These are phyloP conservation scores for Rhodotorula diobovata DNA, from an alignment of 768 basidiomycete genomes.

Conservation along the genomic window DNA sequence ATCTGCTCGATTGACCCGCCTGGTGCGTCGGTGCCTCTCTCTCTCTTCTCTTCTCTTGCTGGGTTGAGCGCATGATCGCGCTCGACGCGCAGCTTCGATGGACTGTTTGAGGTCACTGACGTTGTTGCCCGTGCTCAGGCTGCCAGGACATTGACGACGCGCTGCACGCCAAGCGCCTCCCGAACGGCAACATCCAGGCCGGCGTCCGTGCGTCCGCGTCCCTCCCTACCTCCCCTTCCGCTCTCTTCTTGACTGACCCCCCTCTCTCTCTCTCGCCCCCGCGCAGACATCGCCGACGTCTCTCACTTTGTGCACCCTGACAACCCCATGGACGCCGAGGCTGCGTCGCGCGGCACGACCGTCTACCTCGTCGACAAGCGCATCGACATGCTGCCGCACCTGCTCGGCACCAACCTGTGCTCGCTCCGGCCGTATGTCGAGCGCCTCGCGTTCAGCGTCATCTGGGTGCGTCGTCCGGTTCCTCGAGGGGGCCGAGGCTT, in stretches of 20 bases:
- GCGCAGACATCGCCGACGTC: constrained; percentile 90
- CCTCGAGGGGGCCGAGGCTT: too few species aligned
- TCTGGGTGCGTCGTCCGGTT: constrained; percentile 66
- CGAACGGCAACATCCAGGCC: constrained; percentile 92
- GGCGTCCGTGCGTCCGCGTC: constrained; percentile 77
- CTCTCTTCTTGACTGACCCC: not conserved
- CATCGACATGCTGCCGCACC: constrained; percentile 91
- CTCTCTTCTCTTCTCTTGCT: constrained; percentile 20
- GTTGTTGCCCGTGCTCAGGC: constrained; percentile 51
- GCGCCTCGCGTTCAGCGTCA: constrained; percentile 85
- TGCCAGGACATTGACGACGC: constrained; percentile 99
- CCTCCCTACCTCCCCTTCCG: too few species aligned
- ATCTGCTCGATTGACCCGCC: constrained; percentile 98
- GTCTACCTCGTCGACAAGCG: constrained; percentile 98
- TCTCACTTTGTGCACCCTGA: constrained; percentile 91
- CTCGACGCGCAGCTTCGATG: not conserved
- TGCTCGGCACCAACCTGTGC: constrained; percentile 93
- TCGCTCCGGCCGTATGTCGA: constrained; percentile 88
- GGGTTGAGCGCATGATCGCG: too few species aligned
- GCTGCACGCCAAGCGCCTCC: constrained; percentile 75
- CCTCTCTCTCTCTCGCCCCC: not conserved
- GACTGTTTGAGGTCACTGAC: too few species aligned
- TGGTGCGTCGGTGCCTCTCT: constrained; percentile 51
- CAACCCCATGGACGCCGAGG: constrained; percentile 93
- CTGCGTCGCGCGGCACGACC: constrained; percentile 90